phyloP scores from a whole-genome alignment of 768 basidiomycete genomes.

The Erythrobasidium yunnanense region DNA sequence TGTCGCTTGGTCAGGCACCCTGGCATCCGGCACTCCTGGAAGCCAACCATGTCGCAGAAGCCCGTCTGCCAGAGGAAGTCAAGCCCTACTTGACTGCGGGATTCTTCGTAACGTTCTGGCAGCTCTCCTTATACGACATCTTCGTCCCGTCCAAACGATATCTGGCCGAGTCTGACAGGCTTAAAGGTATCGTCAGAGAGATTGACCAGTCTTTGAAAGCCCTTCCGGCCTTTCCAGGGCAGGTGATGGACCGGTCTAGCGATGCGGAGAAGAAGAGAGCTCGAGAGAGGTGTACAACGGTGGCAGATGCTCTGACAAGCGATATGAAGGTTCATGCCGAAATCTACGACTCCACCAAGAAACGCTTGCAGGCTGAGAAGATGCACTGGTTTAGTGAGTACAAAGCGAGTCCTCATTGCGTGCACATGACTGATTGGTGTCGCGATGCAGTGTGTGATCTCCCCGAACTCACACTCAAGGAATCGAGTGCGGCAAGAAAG shows the following conservation, averaged over 20 bases:
- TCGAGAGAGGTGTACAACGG: conserved; percentile 58
- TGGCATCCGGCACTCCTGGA: conserved; percentile 55
- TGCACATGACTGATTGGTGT: conserved; percentile 41
- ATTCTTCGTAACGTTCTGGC: conserved; percentile 96
- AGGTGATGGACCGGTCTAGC: conserved; percentile 10
- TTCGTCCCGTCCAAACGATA: conserved; percentile 65
- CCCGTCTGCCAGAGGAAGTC: conserved; percentile 54
- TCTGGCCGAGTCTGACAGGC: conserved; percentile 57
- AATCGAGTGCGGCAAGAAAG: conserved; percentile 44
- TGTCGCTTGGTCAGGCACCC: neutral
- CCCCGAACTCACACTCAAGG: conserved; percentile 38
- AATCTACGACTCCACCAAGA: conserved; percentile 61
- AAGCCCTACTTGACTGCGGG: conserved; percentile 46
- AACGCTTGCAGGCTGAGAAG: conserved; percentile 66
- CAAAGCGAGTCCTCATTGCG: neutral
- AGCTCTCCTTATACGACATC: conserved; percentile 81
- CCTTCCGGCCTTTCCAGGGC: conserved; percentile 2
- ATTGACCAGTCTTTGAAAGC: conserved; percentile 1
- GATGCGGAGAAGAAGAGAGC: conserved; percentile 19
- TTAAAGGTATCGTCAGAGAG: conserved; percentile 34
- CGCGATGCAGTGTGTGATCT: neutral
- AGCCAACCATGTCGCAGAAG: conserved; percentile 61
- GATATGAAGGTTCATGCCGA: conserved; percentile 68
- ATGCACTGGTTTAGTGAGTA: conserved; percentile 60
- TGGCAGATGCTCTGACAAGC: conserved; percentile 52